phyloP scores from a whole-genome alignment of 73 alveolate species.

The Breviolum minutum region DNA sequence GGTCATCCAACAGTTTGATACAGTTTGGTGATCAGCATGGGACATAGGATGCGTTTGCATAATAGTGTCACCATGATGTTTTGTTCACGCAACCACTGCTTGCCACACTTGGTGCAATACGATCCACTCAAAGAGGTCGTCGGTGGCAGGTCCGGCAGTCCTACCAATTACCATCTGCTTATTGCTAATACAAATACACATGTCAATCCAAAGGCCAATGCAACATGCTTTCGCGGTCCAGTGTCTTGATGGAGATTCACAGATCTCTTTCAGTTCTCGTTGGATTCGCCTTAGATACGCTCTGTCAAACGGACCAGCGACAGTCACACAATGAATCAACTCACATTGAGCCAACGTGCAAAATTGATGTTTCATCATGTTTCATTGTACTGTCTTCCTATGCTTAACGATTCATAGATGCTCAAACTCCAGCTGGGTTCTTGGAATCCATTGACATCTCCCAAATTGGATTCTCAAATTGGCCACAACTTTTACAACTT shows the following conservation, averaged over 20 bases:
- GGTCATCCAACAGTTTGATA: too few relatives aligned
- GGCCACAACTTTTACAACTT: too few relatives aligned
- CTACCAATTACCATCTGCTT: neutral
- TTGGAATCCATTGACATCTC: neutral
- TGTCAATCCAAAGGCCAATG: neutral
- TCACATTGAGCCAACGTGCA: too few relatives aligned
- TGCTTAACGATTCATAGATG: neutral
- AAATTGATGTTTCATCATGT: too few relatives aligned
- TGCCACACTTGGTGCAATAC: neutral
- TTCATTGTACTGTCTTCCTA: too few relatives aligned
- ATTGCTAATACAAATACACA: neutral
- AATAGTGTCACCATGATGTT: neutral
- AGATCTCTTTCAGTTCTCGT: slow-evolving; percentile 92
- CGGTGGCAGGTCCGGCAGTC: slow-evolving; percentile 92
- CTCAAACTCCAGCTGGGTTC: neutral
- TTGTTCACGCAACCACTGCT: neutral
- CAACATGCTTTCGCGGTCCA: slow-evolving; percentile 16
- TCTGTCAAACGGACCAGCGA: neutral
- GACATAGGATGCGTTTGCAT: neutral
- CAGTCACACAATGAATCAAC: neutral
- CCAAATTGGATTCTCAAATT: neutral
- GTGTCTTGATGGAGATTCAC: slow-evolving; percentile 73
- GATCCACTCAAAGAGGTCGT: slow-evolving; percentile 98
- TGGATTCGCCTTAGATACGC: slow-evolving; percentile 61
- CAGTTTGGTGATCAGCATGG: too few relatives aligned